Evolutionary conservation across 2,329 filamentous ascomycete genomes (phyloP).

Genomic region (Ascochyta lentis): DNA sequence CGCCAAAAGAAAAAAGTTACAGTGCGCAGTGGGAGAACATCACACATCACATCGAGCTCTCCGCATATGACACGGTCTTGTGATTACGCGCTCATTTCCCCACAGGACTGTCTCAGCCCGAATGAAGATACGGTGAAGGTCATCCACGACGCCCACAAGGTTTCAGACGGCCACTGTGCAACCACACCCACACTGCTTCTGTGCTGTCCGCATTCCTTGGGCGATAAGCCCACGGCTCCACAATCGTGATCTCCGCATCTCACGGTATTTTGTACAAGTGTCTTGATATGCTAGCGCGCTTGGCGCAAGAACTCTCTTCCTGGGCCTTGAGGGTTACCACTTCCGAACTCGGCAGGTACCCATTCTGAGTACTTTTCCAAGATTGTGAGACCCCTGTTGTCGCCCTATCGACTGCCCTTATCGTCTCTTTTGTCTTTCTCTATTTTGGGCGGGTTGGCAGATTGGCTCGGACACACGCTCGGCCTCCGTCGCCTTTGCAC

Average conservation of each 20-base stretch:
- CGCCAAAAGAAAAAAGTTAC: conserved; percentile 7
- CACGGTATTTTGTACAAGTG: conserved; percentile 3
- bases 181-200: conserved; percentile 22
- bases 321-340: conserved; percentile 1
- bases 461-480: conserved; percentile 1
- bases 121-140: conserved; percentile 17
- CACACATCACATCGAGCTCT: conserved; percentile 25
- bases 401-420: conserved; percentile 12
- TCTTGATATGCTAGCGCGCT: conserved; percentile 12
- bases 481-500: conserved; percentile 7
- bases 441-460: conserved; percentile 5
- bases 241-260: conserved; percentile 22
- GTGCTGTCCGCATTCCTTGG: conserved; percentile 20
- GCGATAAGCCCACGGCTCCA: conserved; percentile 28
- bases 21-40: conserved; percentile 22
- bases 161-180: conserved; percentile 15
- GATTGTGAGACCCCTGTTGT: conserved; percentile 10
- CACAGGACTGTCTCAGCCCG: conserved; percentile 22
- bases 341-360: conserved; percentile 24
- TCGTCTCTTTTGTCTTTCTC: conserved; percentile 6
- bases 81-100: conserved; percentile 18
- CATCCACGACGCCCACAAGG: conserved; percentile 16
- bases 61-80: conserved; percentile 21
- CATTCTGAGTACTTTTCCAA: conserved; percentile 7
- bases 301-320: conserved; percentile 10